Evolutionary conservation across 768 basidiomycete genomes (phyloP).

Genomic region (Rhodotorula diobovata): DNA sequence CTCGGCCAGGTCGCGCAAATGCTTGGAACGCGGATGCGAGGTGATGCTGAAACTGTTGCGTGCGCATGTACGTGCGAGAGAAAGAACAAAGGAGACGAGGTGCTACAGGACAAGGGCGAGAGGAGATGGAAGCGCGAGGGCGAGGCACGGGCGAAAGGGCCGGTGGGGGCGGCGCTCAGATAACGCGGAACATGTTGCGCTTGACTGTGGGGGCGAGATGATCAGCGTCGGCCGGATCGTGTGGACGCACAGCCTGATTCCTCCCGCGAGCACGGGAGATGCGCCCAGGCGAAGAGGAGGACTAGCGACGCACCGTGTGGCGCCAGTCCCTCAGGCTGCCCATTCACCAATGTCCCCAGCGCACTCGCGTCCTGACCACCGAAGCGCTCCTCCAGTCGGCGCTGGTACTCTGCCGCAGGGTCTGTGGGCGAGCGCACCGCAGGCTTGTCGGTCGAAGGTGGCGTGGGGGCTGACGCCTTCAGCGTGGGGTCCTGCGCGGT

Average conservation of each 20-base stretch:
- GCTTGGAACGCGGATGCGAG: too few species aligned
- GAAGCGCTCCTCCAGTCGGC: constrained; percentile 17
- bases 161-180: constrained; percentile 7
- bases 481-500: neutral
- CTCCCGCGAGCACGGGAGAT: neutral
- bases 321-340: constrained; percentile 14
- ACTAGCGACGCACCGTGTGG: neutral
- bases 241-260: neutral
- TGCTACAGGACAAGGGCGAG: too few species aligned
- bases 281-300: neutral
- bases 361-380: constrained; percentile 16
- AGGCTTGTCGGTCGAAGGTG: too few species aligned
- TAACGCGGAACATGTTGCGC: constrained; percentile 20
- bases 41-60: too few species aligned
- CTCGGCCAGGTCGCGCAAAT: too few species aligned
- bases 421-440: neutral
- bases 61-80: too few species aligned
- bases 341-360: constrained; percentile 16
- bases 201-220: neutral
- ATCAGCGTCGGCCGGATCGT: too few species aligned
- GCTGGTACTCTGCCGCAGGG: constrained; percentile 8
- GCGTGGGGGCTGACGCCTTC: too few species aligned
- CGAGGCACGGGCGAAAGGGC: too few species aligned
- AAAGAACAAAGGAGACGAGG: too few species aligned
- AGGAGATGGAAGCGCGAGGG: too few species aligned